Evolutionary conservation across 768 basidiomycete species (phyloP).

Genomic region (Terana coerulea): DNA sequence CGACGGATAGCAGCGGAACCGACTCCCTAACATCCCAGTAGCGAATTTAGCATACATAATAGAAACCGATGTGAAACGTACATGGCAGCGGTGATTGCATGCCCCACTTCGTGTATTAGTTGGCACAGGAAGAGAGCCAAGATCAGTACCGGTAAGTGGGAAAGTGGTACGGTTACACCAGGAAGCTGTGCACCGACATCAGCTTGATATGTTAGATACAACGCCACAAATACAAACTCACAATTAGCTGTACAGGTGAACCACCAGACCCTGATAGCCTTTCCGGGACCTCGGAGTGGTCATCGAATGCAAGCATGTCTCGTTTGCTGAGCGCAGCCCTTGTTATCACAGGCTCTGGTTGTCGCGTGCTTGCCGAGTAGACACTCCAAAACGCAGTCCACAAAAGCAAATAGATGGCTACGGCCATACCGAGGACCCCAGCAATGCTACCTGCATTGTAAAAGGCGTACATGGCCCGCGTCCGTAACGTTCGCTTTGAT

Average conservation of each 20-base stretch:
- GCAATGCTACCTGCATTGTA: conserved; percentile 51
- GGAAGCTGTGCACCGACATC: conserved; percentile 53
- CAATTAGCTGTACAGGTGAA: conserved; percentile 25
- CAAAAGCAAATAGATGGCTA: conserved; percentile 36
- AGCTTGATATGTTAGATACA: neutral
- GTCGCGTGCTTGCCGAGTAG: neutral
- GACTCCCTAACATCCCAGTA: conserved; percentile 44
- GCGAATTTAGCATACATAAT: neutral
- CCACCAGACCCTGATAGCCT: neutral
- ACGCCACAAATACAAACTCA: conserved; percentile 22
- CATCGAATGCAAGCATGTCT: neutral
- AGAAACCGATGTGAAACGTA: conserved; percentile 32
- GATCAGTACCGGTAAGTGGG: conserved; percentile 64
- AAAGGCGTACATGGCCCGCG: conserved; percentile 27
- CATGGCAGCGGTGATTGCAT: conserved; percentile 74
- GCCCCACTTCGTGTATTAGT: conserved; percentile 76
- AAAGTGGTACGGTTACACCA: conserved; percentile 75
- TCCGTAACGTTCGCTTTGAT: conserved; percentile 20
- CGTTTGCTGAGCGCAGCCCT: neutral
- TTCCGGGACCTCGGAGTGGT: no score
- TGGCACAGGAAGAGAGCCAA: conserved; percentile 60
- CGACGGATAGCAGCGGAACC: conserved; percentile 58
- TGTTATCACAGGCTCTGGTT: neutral
- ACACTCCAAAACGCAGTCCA: conserved; percentile 25
- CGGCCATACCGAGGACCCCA: conserved; percentile 46